phyloP scores from a whole-genome alignment of 768 basidiomycete species.

The Psilocybe cubensis region DNA sequence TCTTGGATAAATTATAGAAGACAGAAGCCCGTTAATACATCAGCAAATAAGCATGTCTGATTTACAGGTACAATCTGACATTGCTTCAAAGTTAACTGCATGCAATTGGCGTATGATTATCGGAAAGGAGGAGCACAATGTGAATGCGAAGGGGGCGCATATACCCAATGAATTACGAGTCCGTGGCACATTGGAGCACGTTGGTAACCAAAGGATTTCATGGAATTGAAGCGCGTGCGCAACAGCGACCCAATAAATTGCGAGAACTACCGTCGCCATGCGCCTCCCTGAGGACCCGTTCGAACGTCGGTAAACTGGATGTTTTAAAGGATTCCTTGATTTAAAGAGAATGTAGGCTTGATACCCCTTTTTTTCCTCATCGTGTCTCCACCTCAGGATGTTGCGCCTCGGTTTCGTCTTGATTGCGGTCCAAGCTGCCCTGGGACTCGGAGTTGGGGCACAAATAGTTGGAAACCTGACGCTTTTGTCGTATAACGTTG shows the following conservation, averaged over 20 bases:
- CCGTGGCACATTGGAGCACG: too few species aligned
- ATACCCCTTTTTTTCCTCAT: background rate
- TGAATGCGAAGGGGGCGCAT: background rate
- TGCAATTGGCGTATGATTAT: background rate
- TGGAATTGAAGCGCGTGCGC: background rate
- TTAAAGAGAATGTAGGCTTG: background rate
- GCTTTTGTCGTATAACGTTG: slow-evolving; percentile 35
- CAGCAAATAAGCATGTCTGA: too few species aligned
- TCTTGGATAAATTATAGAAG: too few species aligned
- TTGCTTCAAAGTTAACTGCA: background rate
- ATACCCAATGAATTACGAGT: background rate
- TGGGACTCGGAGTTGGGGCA: too few species aligned
- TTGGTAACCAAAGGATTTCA: background rate
- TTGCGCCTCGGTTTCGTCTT: slow-evolving; percentile 5
- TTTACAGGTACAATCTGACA: too few species aligned
- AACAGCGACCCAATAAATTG: background rate
- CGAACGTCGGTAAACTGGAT: background rate
- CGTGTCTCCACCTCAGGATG: background rate
- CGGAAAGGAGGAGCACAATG: too few species aligned
- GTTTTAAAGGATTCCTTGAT: background rate
- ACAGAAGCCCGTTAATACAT: too few species aligned
- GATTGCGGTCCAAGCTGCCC: slow-evolving; percentile 3
- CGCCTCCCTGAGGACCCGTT: background rate
- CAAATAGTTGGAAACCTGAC: slow-evolving; percentile 28
- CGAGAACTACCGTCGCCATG: background rate